A percentile compares a stretch with the other conserved stretches of the same genome.
These are phyloP conservation scores for Neurospora sp. DNA, from an alignment of 495 filamentous ascomycete species.

Conservation along the genomic window DNA sequence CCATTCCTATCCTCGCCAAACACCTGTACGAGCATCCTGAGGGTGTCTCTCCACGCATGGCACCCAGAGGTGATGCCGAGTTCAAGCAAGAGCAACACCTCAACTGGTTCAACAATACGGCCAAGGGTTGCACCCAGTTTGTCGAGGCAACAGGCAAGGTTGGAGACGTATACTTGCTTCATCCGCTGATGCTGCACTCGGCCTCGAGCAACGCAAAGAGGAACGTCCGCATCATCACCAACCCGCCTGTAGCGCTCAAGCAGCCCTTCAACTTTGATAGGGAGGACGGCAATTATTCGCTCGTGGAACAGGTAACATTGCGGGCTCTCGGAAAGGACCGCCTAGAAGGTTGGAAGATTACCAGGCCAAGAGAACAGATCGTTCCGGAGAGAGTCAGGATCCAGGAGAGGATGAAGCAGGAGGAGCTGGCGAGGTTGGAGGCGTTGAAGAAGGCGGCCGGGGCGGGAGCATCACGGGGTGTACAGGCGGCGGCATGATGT, in stretches of 20 bases:
- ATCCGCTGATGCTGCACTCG: conserved; percentile 66
- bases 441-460: conserved; percentile 7
- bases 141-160: conserved; percentile 54
- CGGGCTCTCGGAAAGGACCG: conserved; percentile 46
- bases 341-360: conserved; percentile 53
- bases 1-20: conserved; percentile 46
- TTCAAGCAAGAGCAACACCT: conserved; percentile 33
- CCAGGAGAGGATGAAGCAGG: conserved; percentile 40
- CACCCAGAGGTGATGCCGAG: conserved; percentile 35
- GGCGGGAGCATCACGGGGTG: not conserved
- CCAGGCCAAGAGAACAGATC: conserved; percentile 37
- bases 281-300: conserved; percentile 48
- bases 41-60: conserved; percentile 60
- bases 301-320: conserved; percentile 63
- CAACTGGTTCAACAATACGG: conserved; percentile 45
- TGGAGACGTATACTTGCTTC: conserved; percentile 61
- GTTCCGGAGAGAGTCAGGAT: conserved; percentile 31
- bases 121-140: conserved; percentile 40
- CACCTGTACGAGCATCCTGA: conserved; percentile 57
- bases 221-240: conserved; percentile 58
- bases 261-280: conserved; percentile 57
- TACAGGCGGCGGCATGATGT: not conserved
- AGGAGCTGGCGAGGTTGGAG: conserved; percentile 33
- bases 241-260: conserved; percentile 54
- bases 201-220: conserved; percentile 51